Percentiles rank a stretch among this genome's conserved stretches.
Evolutionary conservation across 495 filamentous ascomycete genomes (phyloP).

Genomic region (Parachaetomium inaequale): DNA sequence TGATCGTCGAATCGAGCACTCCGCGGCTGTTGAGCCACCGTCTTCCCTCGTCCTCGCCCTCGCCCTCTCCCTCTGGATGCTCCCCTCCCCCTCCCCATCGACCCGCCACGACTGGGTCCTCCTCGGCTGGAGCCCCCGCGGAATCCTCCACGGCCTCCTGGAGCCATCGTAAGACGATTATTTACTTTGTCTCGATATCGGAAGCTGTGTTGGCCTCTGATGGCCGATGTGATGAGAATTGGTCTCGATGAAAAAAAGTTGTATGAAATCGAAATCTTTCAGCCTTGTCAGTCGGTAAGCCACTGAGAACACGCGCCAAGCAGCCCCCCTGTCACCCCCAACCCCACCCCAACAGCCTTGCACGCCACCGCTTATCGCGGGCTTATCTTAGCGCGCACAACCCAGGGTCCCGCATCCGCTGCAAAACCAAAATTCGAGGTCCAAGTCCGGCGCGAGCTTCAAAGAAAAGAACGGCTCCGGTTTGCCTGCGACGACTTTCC

Average conservation of each 20-base stretch:
- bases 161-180: constrained; percentile 18
- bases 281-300: constrained; percentile 28
- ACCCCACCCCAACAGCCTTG: constrained; percentile 12
- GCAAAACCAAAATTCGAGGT: constrained; percentile 38
- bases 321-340: neutral
- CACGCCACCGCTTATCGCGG: constrained; percentile 27
- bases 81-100: constrained; percentile 26
- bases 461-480: constrained; percentile 18
- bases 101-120: constrained; percentile 29
- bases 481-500: constrained; percentile 23
- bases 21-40: constrained; percentile 18
- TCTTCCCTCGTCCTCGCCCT: constrained; percentile 35
- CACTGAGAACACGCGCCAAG: constrained; percentile 3
- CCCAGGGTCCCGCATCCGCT: constrained; percentile 32
- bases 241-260: constrained; percentile 16
- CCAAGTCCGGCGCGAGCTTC: constrained; percentile 16
- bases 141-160: constrained; percentile 31
- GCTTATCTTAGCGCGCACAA: constrained; percentile 43
- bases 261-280: constrained; percentile 26
- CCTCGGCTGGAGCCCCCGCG: constrained; percentile 23
- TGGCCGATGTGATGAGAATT: neutral
- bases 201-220: neutral
- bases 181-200: neutral
- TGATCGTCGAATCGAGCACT: constrained; percentile 36
- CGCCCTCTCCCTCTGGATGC: constrained; percentile 22